Evolutionary conservation across 805 yeast genomes (phyloP).

Genomic region (Saccharomycopsis vini): DNA sequence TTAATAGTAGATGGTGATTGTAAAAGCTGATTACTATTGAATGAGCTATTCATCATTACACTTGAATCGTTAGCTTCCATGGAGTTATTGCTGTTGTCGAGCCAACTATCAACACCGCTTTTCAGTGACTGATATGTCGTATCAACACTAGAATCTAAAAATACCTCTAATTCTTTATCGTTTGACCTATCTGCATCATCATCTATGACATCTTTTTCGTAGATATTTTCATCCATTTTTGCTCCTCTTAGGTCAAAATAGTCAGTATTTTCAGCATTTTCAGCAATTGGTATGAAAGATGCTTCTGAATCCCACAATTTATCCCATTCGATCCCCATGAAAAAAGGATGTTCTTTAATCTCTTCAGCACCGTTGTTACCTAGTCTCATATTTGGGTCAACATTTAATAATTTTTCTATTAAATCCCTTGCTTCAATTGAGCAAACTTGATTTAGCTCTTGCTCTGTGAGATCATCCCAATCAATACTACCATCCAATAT

Average conservation of each 20-base stretch:
- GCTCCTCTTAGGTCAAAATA: slow-evolving; percentile 93
- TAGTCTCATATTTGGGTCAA: slow-evolving; percentile 57
- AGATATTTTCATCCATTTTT: slow-evolving; percentile 36
- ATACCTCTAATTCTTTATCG: slow-evolving; percentile 15
- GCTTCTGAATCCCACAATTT: slow-evolving; percentile 63
- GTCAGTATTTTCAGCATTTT: slow-evolving; percentile 80
- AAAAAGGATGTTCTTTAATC: slow-evolving; percentile 71
- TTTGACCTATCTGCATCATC: slow-evolving; percentile 29
- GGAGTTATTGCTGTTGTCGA: slow-evolving; percentile 6
- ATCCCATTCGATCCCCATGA: slow-evolving; percentile 66
- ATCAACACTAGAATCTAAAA: slow-evolving; percentile 13
- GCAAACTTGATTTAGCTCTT: slow-evolving; percentile 36
- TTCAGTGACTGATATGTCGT: neutral
- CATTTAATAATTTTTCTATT: slow-evolving; percentile 49
- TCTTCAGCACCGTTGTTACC: slow-evolving; percentile 74
- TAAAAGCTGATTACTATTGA: slow-evolving; percentile 28
- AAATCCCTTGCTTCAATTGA: slow-evolving; percentile 61
- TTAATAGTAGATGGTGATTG: slow-evolving; percentile 40
- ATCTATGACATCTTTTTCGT: slow-evolving; percentile 5
- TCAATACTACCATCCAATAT: slow-evolving; percentile 65
- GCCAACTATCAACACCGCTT: slow-evolving; percentile 10
- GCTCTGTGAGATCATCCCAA: slow-evolving; percentile 69
- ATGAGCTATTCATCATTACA: slow-evolving; percentile 20
- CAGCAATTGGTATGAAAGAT: slow-evolving; percentile 71
- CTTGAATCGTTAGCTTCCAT: slow-evolving; percentile 14